Conservation (phyloP, 768 basidiomycete genomes). For the Lentinula edodes region DNA sequence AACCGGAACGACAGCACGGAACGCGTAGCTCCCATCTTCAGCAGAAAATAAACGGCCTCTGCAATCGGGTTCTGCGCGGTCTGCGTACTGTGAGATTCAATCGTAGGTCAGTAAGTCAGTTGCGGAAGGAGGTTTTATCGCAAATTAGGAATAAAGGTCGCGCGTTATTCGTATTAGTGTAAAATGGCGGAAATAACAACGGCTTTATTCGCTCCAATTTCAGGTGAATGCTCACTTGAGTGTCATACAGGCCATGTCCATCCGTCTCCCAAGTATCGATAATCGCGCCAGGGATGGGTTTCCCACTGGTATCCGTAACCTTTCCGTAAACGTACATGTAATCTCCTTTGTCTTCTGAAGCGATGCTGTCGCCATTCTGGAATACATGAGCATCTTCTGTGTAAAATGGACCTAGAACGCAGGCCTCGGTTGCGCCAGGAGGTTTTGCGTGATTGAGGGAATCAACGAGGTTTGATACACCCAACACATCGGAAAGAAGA, state of each 20-base stretch:
- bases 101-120: conserved; percentile 20
- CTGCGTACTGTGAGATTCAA: conserved; percentile 44
- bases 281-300: conserved; percentile 56
- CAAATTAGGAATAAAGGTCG: background rate
- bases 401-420: conserved; percentile 79
- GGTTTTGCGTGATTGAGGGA: conserved; percentile 63
- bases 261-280: conserved; percentile 90
- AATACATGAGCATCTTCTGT: conserved; percentile 73
- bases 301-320: conserved; percentile 56
- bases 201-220: background rate
- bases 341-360: conserved; percentile 83
- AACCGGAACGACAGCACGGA: conserved; percentile 66
- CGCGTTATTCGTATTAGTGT: background rate
- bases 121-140: background rate
- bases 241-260: conserved; percentile 41
- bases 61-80: conserved; percentile 60
- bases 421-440: conserved; percentile 62
- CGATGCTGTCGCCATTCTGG: conserved; percentile 65
- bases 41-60: conserved; percentile 58
- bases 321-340: conserved; percentile 79
- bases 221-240: conserved; percentile 21
- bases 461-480: conserved; percentile 75
- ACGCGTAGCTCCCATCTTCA: conserved; percentile 61
- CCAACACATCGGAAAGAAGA: conserved; percentile 77
- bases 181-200: background rate